Evolutionary conservation across 176 grass and related monocot species (phyloP).

Genomic region (Avena insularis): DNA sequence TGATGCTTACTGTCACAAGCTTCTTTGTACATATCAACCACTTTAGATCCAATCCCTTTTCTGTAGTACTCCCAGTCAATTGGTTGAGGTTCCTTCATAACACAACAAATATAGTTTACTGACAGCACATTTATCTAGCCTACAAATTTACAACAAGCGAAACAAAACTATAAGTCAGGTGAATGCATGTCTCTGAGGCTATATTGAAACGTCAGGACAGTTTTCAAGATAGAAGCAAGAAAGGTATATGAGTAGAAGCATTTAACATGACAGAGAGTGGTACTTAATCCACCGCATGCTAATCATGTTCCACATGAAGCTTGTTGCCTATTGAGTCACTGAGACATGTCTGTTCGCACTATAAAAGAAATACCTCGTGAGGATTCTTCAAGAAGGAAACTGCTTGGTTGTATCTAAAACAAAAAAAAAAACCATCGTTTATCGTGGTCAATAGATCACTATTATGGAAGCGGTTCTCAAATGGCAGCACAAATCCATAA

Average conservation of each 20-base stretch:
- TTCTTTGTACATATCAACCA: slow-evolving; percentile 81
- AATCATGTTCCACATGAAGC: background rate
- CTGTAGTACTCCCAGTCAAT: slow-evolving; percentile 87
- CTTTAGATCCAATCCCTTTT: slow-evolving; percentile 66
- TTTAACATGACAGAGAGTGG: background rate
- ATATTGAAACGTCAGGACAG: background rate
- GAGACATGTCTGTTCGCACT: background rate
- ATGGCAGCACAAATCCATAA: background rate
- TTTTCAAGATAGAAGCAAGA: background rate
- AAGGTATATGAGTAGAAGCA: slow-evolving; percentile 6
- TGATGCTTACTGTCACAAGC: slow-evolving; percentile 71
- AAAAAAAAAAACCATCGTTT: background rate
- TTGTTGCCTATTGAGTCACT: background rate
- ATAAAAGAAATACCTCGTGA: background rate
- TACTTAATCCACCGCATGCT: background rate
- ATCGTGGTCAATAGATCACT: background rate
- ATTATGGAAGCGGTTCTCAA: background rate
- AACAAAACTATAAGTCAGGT: background rate
- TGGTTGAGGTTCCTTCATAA: slow-evolving; percentile 71
- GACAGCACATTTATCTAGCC: slow-evolving; percentile 23
- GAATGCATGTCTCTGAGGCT: background rate
- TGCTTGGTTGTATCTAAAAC: background rate
- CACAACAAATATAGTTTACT: slow-evolving; percentile 30
- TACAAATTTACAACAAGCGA: background rate
- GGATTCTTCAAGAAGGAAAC: background rate